These are phyloP conservation scores for Cyclotella distinguenda DNA, from an alignment of 108 stramenopile genomes.

Conservation along the genomic window DNA sequence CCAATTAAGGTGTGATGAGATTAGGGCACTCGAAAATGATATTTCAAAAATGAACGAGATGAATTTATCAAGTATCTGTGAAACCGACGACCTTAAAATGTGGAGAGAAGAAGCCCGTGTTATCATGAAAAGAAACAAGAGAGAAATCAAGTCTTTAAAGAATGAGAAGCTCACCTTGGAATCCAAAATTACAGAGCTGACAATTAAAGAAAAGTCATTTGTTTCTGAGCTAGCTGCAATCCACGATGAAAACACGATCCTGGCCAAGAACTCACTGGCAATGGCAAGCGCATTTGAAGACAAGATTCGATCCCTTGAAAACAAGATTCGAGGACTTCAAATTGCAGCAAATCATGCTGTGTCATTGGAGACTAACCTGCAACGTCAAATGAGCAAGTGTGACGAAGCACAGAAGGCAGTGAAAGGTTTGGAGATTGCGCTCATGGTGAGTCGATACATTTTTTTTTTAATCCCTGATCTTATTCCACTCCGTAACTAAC, in stretches of 20 bases:
- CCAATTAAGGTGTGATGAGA: background rate
- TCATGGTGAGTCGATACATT: conserved; percentile 9
- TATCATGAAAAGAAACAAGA: background rate
- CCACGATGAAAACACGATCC: conserved; percentile 2
- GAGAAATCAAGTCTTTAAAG: background rate
- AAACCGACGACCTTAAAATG: background rate
- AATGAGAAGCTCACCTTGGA: background rate
- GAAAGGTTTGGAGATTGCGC: background rate
- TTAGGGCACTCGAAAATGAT: background rate
- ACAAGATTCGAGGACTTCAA: conserved; percentile 4
- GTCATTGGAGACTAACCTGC: background rate
- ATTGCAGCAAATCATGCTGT: background rate
- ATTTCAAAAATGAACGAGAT: background rate
- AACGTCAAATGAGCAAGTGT: background rate
- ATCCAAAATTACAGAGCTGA: background rate
- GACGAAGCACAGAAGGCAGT: conserved; percentile 11
- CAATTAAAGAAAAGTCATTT: background rate
- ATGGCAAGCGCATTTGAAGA: conserved; percentile 15
- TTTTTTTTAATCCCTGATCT: background rate
- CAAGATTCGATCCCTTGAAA: background rate
- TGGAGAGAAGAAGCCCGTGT: background rate
- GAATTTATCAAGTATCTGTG: background rate
- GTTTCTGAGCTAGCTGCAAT: background rate
- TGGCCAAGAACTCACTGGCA: conserved; percentile 11
- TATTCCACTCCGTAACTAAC: background rate